These are phyloP conservation scores for Heliocybe sulcata DNA, from an alignment of 1,284 basidiomycete genomes.

Conservation along the genomic window DNA sequence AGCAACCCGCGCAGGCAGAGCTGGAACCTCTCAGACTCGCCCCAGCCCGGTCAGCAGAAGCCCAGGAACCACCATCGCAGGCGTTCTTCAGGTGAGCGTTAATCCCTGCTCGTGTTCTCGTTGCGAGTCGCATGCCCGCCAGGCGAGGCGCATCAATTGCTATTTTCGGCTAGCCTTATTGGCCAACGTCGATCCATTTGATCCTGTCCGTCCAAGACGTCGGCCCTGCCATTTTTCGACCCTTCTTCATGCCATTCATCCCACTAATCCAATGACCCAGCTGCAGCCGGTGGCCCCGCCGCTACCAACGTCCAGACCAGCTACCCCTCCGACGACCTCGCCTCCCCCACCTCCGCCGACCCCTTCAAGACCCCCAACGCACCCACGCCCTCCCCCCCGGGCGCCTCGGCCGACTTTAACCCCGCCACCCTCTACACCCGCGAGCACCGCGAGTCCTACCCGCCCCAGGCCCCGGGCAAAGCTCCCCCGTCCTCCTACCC, in stretches of 20 bases:
- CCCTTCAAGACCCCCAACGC: conserved; percentile 2
- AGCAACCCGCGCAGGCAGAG: background rate
- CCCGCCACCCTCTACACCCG: background rate
- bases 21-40: background rate
- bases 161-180: background rate
- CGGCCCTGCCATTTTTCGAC: background rate
- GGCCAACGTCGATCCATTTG: background rate
- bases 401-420: background rate
- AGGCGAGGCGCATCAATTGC: background rate
- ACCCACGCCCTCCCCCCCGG: background rate
- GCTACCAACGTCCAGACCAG: background rate
- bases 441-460: background rate
- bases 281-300: background rate
- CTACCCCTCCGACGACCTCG: conserved; percentile 3
- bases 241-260: background rate
- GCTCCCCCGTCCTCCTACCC: conserved; percentile 39
- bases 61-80: conserved; percentile 15
- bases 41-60: background rate
- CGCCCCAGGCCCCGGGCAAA: conserved; percentile 13
- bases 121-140: too few relatives aligned
- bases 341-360: conserved; percentile 2
- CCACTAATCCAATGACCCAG: background rate
- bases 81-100: conserved; percentile 12
- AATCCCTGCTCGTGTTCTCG: background rate
- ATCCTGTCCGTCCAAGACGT: too few relatives aligned